Conservation (phyloP, 768 basidiomycete species). For the Leccinum pellstonianum region DNA sequence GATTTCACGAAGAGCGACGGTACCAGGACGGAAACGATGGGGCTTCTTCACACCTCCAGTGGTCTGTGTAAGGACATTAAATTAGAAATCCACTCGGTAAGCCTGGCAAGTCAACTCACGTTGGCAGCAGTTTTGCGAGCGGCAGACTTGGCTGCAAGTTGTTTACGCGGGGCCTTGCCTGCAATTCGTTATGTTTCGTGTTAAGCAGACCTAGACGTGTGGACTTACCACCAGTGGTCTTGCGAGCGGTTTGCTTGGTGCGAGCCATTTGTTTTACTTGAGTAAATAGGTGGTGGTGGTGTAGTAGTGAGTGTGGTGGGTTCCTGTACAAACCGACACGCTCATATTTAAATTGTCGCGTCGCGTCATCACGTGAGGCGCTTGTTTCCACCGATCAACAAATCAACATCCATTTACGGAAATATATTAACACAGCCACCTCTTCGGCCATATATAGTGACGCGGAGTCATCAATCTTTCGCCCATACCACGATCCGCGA, state of each 20-base stretch:
- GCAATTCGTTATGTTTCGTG: not conserved
- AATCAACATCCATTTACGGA: slow-evolving; percentile 26
- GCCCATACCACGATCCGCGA: slow-evolving; percentile 8
- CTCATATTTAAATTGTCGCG: slow-evolving; percentile 25
- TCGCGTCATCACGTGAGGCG: slow-evolving; percentile 32
- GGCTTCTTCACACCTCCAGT: slow-evolving; percentile 94
- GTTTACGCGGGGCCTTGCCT: slow-evolving; percentile 73
- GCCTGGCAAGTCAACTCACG: slow-evolving; percentile 30
- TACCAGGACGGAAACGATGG: slow-evolving; percentile 81
- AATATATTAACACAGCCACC: slow-evolving; percentile 40
- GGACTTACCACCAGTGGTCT: slow-evolving; percentile 72
- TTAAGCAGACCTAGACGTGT: not conserved
- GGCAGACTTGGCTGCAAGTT: slow-evolving; percentile 64
- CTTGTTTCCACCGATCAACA: slow-evolving; percentile 6
- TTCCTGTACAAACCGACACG: not conserved
- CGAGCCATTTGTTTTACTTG: slow-evolving; percentile 56
- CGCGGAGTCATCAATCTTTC: not conserved
- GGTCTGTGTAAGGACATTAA: slow-evolving; percentile 34
- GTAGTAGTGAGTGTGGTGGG: not conserved
- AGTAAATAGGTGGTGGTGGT: slow-evolving; percentile 20
- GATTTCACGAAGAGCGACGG: slow-evolving; percentile 89
- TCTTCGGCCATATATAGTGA: slow-evolving; percentile 21
- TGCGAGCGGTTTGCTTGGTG: slow-evolving; percentile 80
- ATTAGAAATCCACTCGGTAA: not conserved
- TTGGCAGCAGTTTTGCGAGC: slow-evolving; percentile 47